phyloP scores from a whole-genome alignment of 768 basidiomycete genomes.

The Cantharellus cinnabarinus region DNA sequence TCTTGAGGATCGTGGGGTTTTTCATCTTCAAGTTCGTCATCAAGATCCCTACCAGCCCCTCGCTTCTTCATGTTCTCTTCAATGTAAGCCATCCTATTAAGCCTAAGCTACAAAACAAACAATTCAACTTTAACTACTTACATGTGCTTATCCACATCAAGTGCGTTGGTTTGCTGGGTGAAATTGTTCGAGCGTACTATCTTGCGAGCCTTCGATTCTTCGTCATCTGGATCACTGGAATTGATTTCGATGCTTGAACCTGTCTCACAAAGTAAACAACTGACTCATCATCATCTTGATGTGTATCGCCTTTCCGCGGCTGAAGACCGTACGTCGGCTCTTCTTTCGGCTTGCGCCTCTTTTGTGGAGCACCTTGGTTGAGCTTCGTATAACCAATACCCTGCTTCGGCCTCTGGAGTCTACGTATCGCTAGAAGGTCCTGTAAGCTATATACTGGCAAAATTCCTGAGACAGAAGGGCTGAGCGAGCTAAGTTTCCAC shows the following conservation, averaged over 20 bases:
- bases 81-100: slow-evolving; percentile 84
- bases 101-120: neutral
- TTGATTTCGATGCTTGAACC: neutral
- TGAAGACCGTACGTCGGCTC: slow-evolving; percentile 6
- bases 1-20: slow-evolving; percentile 48
- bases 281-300: slow-evolving; percentile 35
- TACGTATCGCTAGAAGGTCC: slow-evolving; percentile 70
- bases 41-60: slow-evolving; percentile 31
- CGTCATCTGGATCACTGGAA: slow-evolving; percentile 21
- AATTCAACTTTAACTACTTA: slow-evolving; percentile 18
- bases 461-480: neutral
- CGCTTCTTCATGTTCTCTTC: slow-evolving; percentile 77
- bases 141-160: slow-evolving; percentile 99
- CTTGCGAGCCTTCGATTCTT: slow-evolving; percentile 48
- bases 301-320: slow-evolving; percentile 20
- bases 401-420: slow-evolving; percentile 44
- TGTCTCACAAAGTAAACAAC: slow-evolving; percentile 11
- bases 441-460: slow-evolving; percentile 31
- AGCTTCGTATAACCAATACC: slow-evolving; percentile 78
- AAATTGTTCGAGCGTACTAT: slow-evolving; percentile 79
- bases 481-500: neutral
- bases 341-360: slow-evolving; percentile 38
- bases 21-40: slow-evolving; percentile 19
- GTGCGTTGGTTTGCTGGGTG: slow-evolving; percentile 86
- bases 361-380: slow-evolving; percentile 54